Conservation (phyloP, 768 basidiomycete species). For the Lyophyllum shimeji region DNA sequence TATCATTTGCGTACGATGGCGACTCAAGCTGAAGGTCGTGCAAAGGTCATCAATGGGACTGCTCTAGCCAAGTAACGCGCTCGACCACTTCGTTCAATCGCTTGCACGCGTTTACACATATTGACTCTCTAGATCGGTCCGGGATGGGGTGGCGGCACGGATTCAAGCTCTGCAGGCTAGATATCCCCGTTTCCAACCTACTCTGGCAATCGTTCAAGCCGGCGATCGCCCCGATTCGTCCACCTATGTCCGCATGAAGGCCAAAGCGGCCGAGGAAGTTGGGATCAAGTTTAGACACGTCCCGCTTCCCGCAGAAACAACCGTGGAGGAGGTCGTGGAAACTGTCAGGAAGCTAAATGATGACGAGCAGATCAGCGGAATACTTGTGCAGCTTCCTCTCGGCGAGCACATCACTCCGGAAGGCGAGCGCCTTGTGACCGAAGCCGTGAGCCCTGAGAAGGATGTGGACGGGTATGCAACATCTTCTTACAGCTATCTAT, state of each 20-base stretch:
- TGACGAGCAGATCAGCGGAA: conserved; percentile 80
- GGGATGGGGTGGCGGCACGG: conserved; percentile 68
- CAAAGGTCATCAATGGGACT: conserved; percentile 78
- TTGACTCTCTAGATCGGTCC: conserved; percentile 61
- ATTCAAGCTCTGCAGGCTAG: conserved; percentile 63
- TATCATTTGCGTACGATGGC: conserved; percentile 39
- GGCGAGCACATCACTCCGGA: conserved; percentile 78
- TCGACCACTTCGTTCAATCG: not conserved
- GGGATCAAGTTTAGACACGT: conserved; percentile 89
- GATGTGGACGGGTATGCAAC: conserved; percentile 88
- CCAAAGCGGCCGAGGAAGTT: conserved; percentile 91
- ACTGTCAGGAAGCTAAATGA: conserved; percentile 81
- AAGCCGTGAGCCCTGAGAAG: conserved; percentile 90
- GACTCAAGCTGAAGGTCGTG: conserved; percentile 25
- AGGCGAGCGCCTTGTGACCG: conserved; percentile 90
- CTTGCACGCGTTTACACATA: not conserved
- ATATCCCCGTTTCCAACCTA: conserved; percentile 88
- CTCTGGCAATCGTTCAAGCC: conserved; percentile 91
- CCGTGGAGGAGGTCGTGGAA: conserved; percentile 73
- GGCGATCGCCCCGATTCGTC: conserved; percentile 89
- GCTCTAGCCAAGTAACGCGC: conserved; percentile 74
- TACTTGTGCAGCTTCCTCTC: conserved; percentile 95
- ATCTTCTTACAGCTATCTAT: conserved; percentile 4
- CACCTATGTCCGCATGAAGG: conserved; percentile 97
- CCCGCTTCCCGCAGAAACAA: conserved; percentile 62